Evolutionary conservation across 441 rosid species (phyloP).

Genomic region (Gossypium schwendimanii): DNA sequence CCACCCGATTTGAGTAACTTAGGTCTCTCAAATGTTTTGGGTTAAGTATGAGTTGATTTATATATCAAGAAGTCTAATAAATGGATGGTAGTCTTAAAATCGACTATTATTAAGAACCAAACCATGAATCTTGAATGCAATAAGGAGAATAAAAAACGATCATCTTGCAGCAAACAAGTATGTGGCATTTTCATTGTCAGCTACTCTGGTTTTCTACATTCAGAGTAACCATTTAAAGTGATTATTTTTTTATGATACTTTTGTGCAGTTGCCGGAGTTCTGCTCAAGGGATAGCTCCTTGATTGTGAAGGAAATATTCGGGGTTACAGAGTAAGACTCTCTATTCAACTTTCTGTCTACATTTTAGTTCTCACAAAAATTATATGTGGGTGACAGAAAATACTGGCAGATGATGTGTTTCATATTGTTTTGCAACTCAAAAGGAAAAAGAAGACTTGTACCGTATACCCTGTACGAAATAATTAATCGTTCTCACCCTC

Average conservation of each 20-base stretch:
- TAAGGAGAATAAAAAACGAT: not conserved
- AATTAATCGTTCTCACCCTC: not conserved
- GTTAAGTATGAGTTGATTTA: not conserved
- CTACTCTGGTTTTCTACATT: not conserved
- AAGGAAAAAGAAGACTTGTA: not conserved
- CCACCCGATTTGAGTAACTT: not conserved
- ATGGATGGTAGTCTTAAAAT: not conserved
- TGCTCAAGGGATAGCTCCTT: conserved; percentile 72
- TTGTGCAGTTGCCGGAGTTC: conserved; percentile 74
- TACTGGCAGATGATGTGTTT: not conserved
- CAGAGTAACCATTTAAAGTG: not conserved
- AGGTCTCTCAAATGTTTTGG: not conserved
- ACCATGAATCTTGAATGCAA: not conserved
- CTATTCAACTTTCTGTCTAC: not conserved
- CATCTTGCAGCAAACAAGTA: not conserved
- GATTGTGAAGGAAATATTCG: conserved; percentile 80
- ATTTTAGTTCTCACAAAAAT: not conserved
- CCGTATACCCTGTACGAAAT: not conserved
- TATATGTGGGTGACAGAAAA: conserved; percentile 9
- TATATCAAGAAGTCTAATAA: not conserved
- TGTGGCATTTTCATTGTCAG: not conserved
- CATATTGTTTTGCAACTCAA: not conserved
- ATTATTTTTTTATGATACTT: conserved; percentile 16
- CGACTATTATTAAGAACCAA: not conserved
- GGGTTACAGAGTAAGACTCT: conserved; percentile 77